Percentiles rank a stretch among this genome's conserved stretches.
Conservation (phyloP, 1,284 basidiomycete genomes). For the Apiotrichum akiyoshidainum region DNA sequence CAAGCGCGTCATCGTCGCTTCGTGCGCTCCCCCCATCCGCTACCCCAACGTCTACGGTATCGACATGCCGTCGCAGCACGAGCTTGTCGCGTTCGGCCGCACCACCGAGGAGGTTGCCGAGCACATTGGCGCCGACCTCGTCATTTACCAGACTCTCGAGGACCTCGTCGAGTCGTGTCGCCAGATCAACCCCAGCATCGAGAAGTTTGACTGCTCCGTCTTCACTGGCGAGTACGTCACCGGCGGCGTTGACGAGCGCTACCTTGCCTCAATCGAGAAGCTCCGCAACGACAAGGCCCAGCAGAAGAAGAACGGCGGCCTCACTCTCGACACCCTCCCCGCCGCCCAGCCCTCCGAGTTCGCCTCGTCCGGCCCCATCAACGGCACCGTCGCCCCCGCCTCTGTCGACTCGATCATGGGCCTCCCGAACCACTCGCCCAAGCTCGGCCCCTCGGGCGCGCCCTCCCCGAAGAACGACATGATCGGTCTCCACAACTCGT, state of each 20-base stretch:
- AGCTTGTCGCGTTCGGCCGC: conserved; percentile 87
- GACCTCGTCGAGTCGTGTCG: conserved; percentile 86
- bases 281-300: conserved; percentile 83
- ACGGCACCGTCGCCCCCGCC: conserved; percentile 23
- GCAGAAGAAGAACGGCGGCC: conserved; percentile 46
- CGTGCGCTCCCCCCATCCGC: conserved; percentile 76
- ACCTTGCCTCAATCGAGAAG: conserved; percentile 72
- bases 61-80: conserved; percentile 94
- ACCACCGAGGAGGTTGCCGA: conserved; percentile 71
- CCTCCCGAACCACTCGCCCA: conserved; percentile 50
- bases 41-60: conserved; percentile 98
- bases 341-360: conserved; percentile 28
- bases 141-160: conserved; percentile 93
- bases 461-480: conserved; percentile 43
- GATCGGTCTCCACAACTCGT: conserved; percentile 52
- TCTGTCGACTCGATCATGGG: conserved; percentile 47
- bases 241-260: conserved; percentile 85
- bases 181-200: conserved; percentile 77
- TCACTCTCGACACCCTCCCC: conserved; percentile 22
- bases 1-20: conserved; percentile 94
- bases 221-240: conserved; percentile 97
- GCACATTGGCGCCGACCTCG: conserved; percentile 90
- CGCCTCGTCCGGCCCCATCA: conserved; percentile 46
- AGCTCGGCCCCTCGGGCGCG: conserved; percentile 39
- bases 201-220: conserved; percentile 90